Conservation (phyloP, 2,329 filamentous ascomycete species). For the Knufia fluminis region DNA sequence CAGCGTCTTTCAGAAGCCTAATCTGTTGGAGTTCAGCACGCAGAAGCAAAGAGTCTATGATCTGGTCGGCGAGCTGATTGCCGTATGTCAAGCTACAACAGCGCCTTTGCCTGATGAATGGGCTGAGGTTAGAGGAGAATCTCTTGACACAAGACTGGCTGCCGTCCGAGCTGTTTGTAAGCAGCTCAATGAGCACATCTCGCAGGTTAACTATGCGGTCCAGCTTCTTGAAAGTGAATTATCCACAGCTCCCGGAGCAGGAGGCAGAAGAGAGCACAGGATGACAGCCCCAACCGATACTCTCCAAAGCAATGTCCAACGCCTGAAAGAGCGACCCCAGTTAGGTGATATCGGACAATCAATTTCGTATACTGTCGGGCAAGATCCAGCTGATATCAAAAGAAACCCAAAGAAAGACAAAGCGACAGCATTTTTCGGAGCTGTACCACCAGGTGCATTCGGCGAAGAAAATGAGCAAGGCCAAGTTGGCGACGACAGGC, state of each 20-base stretch:
- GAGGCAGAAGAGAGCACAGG: conserved; percentile 41
- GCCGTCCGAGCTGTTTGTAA: conserved; percentile 68
- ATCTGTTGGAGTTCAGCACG: conserved; percentile 74
- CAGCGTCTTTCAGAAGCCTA: conserved; percentile 70
- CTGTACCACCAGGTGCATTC: conserved; percentile 33
- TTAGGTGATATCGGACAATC: conserved; percentile 36
- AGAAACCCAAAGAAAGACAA: conserved; percentile 35
- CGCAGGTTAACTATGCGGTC: conserved; percentile 78
- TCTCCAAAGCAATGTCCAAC: conserved; percentile 51
- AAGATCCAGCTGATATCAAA: conserved; percentile 27
- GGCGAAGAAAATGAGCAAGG: conserved; percentile 29
- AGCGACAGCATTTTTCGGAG: conserved; percentile 40
- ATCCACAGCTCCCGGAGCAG: conserved; percentile 52
- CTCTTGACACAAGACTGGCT: conserved; percentile 75
- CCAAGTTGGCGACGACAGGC: conserved; percentile 60
- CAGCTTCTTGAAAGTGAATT: conserved; percentile 59
- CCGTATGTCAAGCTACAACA: conserved; percentile 84
- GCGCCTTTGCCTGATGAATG: conserved; percentile 90
- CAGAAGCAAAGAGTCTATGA: conserved; percentile 95
- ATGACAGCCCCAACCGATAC: conserved; percentile 26
- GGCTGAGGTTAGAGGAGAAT: conserved; percentile 83
- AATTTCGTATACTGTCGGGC: conserved; percentile 32
- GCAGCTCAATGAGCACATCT: conserved; percentile 76
- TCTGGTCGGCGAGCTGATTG: conserved; percentile 76
- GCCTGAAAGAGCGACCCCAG: conserved; percentile 31